A percentile compares a stretch with the other conserved stretches of the same genome.
Conservation (phyloP, 306 rosid species). For the Lathyrus aphaca region DNA sequence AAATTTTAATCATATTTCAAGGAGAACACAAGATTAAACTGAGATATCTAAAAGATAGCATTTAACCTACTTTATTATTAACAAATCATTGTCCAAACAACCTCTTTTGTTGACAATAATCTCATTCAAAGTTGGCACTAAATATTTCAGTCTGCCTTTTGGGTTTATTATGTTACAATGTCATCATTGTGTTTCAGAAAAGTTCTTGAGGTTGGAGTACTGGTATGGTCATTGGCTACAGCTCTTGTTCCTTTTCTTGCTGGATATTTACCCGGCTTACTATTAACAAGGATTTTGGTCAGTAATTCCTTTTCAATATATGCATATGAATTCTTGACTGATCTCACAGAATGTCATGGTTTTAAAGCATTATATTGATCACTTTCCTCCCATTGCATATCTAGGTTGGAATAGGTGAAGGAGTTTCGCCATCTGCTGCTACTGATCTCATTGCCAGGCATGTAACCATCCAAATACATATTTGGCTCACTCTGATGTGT, state of each 20-base stretch:
- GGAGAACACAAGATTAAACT: too few species aligned
- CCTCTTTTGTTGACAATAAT: slow-evolving; percentile 15
- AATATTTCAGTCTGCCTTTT: slow-evolving; percentile 3
- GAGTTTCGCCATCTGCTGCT: slow-evolving; percentile 99
- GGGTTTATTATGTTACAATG: slow-evolving; percentile 28
- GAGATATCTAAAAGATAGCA: too few species aligned
- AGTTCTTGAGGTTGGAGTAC: slow-evolving; percentile 84
- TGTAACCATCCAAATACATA: slow-evolving; percentile 47
- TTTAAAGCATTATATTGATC: slow-evolving; percentile 33
- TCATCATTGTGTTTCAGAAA: slow-evolving; percentile 58
- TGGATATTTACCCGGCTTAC: slow-evolving; percentile 87
- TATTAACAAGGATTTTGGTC: slow-evolving; percentile 85
- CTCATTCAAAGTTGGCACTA: slow-evolving; percentile 26
- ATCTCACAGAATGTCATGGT: slow-evolving; percentile 16
- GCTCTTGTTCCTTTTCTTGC: slow-evolving; percentile 83
- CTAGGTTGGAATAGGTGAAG: slow-evolving; percentile 99
- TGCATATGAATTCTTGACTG: slow-evolving; percentile 17
- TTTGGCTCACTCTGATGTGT: slow-evolving; percentile 28
- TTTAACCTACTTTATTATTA: slow-evolving; percentile 12
- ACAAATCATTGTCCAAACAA: slow-evolving; percentile 10
- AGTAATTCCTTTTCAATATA: slow-evolving; percentile 26
- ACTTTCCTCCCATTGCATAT: slow-evolving; percentile 37
- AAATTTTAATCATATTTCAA: too few species aligned
- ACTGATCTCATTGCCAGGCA: slow-evolving; percentile 99
- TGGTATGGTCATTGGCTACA: slow-evolving; percentile 88